A percentile compares a stretch with the other conserved stretches of the same genome.
Conservation (phyloP, 78 protist genomes). For the Protostelium mycophagum region DNA sequence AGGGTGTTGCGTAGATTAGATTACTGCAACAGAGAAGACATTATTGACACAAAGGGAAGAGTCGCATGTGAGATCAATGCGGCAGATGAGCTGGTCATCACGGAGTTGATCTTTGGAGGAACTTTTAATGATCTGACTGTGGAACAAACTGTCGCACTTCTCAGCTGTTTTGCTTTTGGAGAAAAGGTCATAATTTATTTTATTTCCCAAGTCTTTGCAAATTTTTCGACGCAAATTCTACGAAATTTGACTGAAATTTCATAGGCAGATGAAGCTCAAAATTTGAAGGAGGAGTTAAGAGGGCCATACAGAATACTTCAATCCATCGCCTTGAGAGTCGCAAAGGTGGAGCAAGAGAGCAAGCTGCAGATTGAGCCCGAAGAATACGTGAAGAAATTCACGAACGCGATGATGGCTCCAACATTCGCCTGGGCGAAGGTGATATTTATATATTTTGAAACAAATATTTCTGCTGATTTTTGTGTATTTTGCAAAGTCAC, state of each 20-base stretch:
- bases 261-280: background rate
- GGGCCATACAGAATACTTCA: background rate
- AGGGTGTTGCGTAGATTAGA: constrained; percentile 88
- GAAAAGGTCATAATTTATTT: constrained; percentile 24
- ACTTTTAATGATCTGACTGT: constrained; percentile 78
- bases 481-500: too few species aligned
- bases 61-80: constrained; percentile 93
- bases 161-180: constrained; percentile 75
- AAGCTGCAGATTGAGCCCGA: background rate
- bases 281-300: background rate
- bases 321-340: background rate
- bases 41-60: constrained; percentile 87
- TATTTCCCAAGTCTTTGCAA: too few species aligned
- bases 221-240: background rate
- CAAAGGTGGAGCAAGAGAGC: background rate
- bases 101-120: constrained; percentile 91
- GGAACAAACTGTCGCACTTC: constrained; percentile 71
- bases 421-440: constrained; percentile 54
- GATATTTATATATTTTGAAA: background rate
- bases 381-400: background rate
- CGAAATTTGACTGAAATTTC: background rate
- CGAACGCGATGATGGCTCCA: background rate
- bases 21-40: constrained; percentile 69
- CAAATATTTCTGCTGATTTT: too few species aligned
- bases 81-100: constrained; percentile 88